Evolutionary conservation across 2,329 filamentous ascomycete species (phyloP), one percentile per base, ranked within the genome.

Genomic region (Cladosporium sp.): DNA sequence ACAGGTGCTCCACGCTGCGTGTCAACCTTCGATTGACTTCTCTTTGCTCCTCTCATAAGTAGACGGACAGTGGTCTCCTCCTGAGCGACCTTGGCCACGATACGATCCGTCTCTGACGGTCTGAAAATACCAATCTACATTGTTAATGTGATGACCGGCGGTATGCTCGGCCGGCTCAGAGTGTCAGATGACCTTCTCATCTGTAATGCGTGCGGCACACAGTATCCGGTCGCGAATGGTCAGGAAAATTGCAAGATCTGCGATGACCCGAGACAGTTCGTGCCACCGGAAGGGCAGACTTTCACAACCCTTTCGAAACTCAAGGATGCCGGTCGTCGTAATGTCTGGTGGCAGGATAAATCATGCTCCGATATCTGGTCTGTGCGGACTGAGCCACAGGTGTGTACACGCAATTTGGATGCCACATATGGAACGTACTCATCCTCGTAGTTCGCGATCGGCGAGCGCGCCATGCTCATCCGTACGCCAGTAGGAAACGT

Each of bases 401-500:
- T 45, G 17, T 22, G 25, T 19, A 19, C 6, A 17, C 20, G 4
- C 34, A 22, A 34, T 45, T 9, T 8, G 53, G 17, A 19, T 12
- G 28, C n/a, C 25, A 25, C 40, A 9, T 1, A 3, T 32, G 8
- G 15, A 19, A 13, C 39, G 10, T 48, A 17, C 24, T 22, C 34
- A 47, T 4, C 20, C 7, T 34, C 34, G 15, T n/a, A 61, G 60
- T 64, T 90, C 58, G 89, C 78, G 52, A 92, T 93, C 61, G 89
- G 89, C 1, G 84, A 93, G 71, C 80, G 89, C 35, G 85, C 86
- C 19, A 79, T 90, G 44, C 75, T 93, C 3, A 75, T 91, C 10
- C 77, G 78, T 50, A 89, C 87, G 0, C 75, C 81, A 0, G 60
- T 71, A 0, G 88, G 89, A 0, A 91, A 91, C 68, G 71, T 93